phyloP scores from a whole-genome alignment of 805 yeast species.

The Kuraishia hungarica region DNA sequence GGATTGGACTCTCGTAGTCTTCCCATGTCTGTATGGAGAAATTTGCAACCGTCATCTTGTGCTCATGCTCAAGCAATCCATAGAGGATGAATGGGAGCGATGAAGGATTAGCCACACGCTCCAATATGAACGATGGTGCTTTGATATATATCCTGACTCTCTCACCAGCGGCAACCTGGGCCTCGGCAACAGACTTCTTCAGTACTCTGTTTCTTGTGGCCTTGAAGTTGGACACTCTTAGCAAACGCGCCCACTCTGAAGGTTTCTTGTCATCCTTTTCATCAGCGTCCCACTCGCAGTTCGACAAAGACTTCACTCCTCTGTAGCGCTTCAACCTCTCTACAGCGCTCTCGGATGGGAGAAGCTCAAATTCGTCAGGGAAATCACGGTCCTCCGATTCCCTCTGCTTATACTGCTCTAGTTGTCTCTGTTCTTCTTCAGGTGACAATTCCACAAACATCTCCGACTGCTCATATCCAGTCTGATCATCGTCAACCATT shows the following conservation, averaged over 20 bases:
- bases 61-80: constrained; percentile 78
- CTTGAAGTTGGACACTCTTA: constrained; percentile 68
- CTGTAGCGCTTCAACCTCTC: constrained; percentile 73
- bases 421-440: constrained; percentile 79
- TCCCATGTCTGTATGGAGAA: constrained; percentile 84
- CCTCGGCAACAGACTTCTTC: constrained; percentile 46
- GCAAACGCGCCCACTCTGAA: constrained; percentile 63
- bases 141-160: constrained; percentile 50
- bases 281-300: constrained; percentile 81
- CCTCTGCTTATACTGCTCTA: constrained; percentile 53
- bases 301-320: constrained; percentile 76
- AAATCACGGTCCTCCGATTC: constrained; percentile 84
- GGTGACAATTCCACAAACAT: constrained; percentile 65
- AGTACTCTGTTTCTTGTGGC: constrained; percentile 62
- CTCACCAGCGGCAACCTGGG: constrained; percentile 54
- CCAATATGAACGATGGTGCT: constrained; percentile 41
- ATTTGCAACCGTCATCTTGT: constrained; percentile 75
- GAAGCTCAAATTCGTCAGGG: constrained; percentile 90
- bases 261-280: constrained; percentile 73
- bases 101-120: constrained; percentile 32
- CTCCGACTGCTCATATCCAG: constrained; percentile 29
- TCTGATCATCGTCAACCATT: constrained; percentile 19
- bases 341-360: constrained; percentile 66
- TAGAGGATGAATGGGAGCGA: constrained; percentile 53
- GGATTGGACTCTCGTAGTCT: constrained; percentile 77